phyloP scores from a whole-genome alignment of 2,329 filamentous ascomycete genomes.

The Colletotrichum sp. region DNA sequence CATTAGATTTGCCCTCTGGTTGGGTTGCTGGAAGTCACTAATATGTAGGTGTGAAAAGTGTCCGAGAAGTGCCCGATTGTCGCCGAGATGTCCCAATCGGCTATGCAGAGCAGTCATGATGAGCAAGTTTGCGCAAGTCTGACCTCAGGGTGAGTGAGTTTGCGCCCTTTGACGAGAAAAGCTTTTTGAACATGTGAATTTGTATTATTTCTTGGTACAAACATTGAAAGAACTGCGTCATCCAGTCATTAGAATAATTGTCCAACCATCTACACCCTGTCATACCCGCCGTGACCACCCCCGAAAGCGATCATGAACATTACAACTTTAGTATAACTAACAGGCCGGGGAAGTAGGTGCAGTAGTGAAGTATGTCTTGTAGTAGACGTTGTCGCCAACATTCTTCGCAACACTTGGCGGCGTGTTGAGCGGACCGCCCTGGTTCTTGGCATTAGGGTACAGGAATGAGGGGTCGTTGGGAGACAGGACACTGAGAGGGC shows the following conservation, averaged over 20 bases:
- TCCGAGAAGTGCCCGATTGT: neutral
- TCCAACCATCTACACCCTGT: neutral
- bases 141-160: neutral
- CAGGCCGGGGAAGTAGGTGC: neutral
- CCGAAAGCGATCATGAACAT: neutral
- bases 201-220: neutral
- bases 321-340: neutral
- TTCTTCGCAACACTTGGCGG: neutral
- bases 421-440: conserved; percentile 3
- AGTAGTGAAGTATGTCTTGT: conserved; percentile 3
- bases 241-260: neutral
- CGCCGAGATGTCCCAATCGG: neutral
- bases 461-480: neutral
- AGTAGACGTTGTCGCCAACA: conserved; percentile 4
- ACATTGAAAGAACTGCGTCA: neutral
- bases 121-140: neutral
- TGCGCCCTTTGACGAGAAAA: neutral
- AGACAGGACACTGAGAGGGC: neutral
- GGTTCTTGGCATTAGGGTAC: neutral
- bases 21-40: neutral
- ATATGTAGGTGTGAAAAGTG: neutral
- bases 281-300: neutral
- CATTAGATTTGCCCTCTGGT: neutral
- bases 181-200: neutral
- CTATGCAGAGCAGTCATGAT: neutral